Evolutionary conservation across 768 basidiomycete species (phyloP).

Genomic region (Suillus subalutaceus): DNA sequence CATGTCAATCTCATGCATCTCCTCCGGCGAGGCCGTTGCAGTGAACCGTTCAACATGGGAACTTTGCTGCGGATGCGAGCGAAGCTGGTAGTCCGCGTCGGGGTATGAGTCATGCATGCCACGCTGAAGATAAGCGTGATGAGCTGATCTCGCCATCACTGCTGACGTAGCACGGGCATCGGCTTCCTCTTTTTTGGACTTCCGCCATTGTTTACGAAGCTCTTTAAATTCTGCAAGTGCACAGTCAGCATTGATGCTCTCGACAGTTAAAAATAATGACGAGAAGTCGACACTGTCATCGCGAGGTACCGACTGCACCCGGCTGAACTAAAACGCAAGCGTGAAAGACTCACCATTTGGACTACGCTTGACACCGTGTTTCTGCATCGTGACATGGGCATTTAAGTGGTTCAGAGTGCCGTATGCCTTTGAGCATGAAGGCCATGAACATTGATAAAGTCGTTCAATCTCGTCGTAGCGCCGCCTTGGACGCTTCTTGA

Average conservation of each 20-base stretch:
- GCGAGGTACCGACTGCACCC: slow-evolving; percentile 13
- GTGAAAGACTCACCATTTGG: slow-evolving; percentile 71
- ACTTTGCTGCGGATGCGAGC: slow-evolving; percentile 26
- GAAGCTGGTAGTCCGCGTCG: slow-evolving; percentile 24
- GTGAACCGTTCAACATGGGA: slow-evolving; percentile 28
- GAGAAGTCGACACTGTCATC: slow-evolving; percentile 13
- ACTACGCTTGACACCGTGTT: slow-evolving; percentile 88
- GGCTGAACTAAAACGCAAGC: slow-evolving; percentile 9
- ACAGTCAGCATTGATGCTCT: slow-evolving; percentile 14
- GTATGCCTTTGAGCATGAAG: slow-evolving; percentile 79
- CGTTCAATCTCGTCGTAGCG: slow-evolving; percentile 96
- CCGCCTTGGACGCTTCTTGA: slow-evolving; percentile 83
- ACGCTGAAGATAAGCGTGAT: slow-evolving; percentile 31
- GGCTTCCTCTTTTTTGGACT: slow-evolving; percentile 81
- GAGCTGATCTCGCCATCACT: slow-evolving; percentile 18
- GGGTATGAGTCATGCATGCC: slow-evolving; percentile 36
- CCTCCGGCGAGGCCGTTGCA: slow-evolving; percentile 16
- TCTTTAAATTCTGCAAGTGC: slow-evolving; percentile 89
- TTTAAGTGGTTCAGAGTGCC: slow-evolving; percentile 97
- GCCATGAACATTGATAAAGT: slow-evolving; percentile 86
- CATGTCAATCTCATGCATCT: slow-evolving; percentile 22
- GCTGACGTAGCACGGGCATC: slow-evolving; percentile 27
- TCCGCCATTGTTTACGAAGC: slow-evolving; percentile 94
- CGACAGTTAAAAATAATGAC: background rate
- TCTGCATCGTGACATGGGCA: slow-evolving; percentile 98